A percentile compares a stretch with the other conserved stretches of the same genome.
Conservation (phyloP, 306 rosid genomes). For the Vigna hirtella region DNA sequence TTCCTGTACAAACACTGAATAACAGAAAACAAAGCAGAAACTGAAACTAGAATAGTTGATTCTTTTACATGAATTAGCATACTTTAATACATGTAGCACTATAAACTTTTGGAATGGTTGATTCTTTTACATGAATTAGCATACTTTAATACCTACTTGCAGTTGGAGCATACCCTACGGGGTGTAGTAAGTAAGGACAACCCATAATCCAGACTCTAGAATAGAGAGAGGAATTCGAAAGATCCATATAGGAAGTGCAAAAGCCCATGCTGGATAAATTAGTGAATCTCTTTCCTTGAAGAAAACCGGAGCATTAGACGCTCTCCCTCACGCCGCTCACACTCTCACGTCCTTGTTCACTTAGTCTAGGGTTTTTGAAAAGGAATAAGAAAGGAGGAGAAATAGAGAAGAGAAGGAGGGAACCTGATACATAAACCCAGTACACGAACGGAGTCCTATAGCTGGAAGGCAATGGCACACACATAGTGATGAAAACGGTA, state of each 20-base stretch:
- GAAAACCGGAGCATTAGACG: conserved; percentile 52
- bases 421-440: no score
- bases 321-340: no score
- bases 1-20: no score
- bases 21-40: background rate
- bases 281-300: conserved; percentile 76
- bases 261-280: conserved; percentile 78
- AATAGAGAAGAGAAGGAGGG: no score
- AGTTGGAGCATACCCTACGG: conserved; percentile 82
- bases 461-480: no score
- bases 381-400: no score
- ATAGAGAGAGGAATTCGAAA: conserved; percentile 76
- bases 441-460: no score
- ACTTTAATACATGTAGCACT: background rate
- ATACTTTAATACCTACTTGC: conserved; percentile 64
- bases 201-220: conserved; percentile 78
- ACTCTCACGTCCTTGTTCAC: no score
- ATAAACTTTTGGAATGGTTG: conserved; percentile 1
- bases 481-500: no score
- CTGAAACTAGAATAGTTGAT: background rate
- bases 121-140: conserved; percentile 3
- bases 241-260: conserved; percentile 75
- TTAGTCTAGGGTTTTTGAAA: no score
- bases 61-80: background rate
- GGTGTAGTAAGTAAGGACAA: conserved; percentile 71